Base-by-base conservation (phyloP, 2,329 filamentous ascomycete species). In the Nemania abortiva region DNA sequence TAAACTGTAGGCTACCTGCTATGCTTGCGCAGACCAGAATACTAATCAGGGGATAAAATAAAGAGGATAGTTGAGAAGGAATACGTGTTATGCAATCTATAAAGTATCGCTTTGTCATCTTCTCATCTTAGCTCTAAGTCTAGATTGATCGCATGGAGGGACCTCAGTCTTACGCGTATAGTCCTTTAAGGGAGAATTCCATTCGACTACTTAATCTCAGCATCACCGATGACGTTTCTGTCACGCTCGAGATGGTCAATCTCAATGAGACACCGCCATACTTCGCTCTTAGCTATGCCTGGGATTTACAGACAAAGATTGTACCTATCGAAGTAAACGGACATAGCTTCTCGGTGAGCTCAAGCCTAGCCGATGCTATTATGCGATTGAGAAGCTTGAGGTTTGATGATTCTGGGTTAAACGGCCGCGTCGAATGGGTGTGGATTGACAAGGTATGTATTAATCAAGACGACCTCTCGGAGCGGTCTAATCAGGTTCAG, bases 391-490 rank as follows among this genome's bases (percentile, higher is more conserved):
- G 37, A 18, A 29, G 2, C 2, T 24, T 64, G 1, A 39, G 31
- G 5, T 22, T 20, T 18, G 34, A 57, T 20, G 15, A 64, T 2
- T 24, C 18, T 2, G 11, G 2, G 2, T n/a, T 49, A 34, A 27
- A 42, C 24, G 24, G 5, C 18, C 50, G 20, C 3, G 22, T 49
- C 18, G 39, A 64, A 34, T 64, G 45, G 24, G 42, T 66, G 10
- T 66, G 63, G 63, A 55, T 66, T 22, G 63, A 66, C 37, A 52
- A 61, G 47, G 55, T 66, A 11, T 66, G 63, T 27, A 66, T 66
- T 34, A 34, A 66, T 50, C 63, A 66, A 37, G 6, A 31, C 13
- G 55, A 66, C 47, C 10, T 55, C 29, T 3, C n/a, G 31, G 63
- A 66, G 37, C 63, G 56, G 4, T 59, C 55, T 3, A 27, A 24